Base-by-base conservation (phyloP, 176 grass and related monocot species). In the Thalia dealbata region DNA sequence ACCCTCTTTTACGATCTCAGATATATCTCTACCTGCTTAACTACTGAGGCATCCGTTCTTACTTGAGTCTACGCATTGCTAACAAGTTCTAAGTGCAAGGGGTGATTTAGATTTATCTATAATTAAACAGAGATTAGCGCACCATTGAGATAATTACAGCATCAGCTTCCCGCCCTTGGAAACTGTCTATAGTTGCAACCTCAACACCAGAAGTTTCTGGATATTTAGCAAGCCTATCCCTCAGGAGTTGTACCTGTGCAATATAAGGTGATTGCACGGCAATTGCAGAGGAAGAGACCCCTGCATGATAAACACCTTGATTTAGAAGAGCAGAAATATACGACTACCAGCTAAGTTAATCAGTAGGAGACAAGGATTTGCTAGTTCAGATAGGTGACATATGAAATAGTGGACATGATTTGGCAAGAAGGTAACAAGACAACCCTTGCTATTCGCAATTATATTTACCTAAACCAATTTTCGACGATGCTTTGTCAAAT, bases 121-220 rank as follows among this genome's bases (percentile, higher is more conserved):
- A 27, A 50, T 26, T 52, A 15, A 13, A 42, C 6, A 22, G 25
- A 56, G 72, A 51, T 59, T 7, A 50, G 30, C 79, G 60, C 90
- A 96, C 93, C 89, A 90, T 92, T 25, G 89, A 92, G 76, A 92
- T 90, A 76, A 97, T 81, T 58, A 97, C 89, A 15, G 93, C 87
- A 92, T 97, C 89, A 45, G 89, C 84, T 78, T 92, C 87, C 76
- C 93, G 87, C 62, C 93, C 89, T 69, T 97, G 93, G 77, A 97
- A 97, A 79, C 93, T 97, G 65, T 97, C 93, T 80, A 92, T 82
- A 74, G 93, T 88, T 66, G 92, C 86, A 76, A 92, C 76, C 81
- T 97, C 89, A 77, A 92, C 85, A 46, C 81, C 79, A 76, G 85
- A 92, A 84, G 88, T 59, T 74, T 81, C 84, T 52, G 93, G 78